These are phyloP conservation scores for Scytalidium lignicola DNA, from an alignment of 2,329 filamentous ascomycete genomes.

Conservation along the genomic window DNA sequence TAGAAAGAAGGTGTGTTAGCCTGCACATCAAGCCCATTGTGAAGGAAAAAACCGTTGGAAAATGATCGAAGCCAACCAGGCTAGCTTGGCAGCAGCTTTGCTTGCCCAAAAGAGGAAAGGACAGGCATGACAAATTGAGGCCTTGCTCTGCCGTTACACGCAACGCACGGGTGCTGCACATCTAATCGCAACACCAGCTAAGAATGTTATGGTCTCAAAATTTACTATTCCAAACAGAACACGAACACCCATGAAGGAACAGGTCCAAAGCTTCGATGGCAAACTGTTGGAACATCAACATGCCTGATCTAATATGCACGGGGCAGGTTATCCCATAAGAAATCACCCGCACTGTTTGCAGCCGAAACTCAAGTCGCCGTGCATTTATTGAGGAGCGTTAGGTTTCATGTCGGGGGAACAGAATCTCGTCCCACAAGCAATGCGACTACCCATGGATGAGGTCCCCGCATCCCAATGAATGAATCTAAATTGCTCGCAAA, in stretches of 20 bases:
- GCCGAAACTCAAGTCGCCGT: background rate
- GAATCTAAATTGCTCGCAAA: background rate
- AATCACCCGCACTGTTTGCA: background rate
- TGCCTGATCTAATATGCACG: too few relatives aligned
- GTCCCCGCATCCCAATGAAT: background rate
- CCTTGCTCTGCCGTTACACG: constrained; percentile 19
- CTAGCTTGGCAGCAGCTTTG: constrained; percentile 13
- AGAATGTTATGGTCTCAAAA: constrained; percentile 8
- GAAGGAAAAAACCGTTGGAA: background rate
- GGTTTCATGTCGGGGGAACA: background rate
- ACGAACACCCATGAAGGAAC: too few relatives aligned
- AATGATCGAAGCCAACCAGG: background rate
- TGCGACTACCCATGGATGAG: background rate
- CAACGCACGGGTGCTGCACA: constrained; percentile 20
- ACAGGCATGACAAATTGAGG: background rate
- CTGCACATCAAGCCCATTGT: background rate
- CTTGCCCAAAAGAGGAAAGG: background rate
- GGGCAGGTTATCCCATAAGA: background rate
- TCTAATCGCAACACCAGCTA: constrained; percentile 6
- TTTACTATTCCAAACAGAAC: constrained; percentile 21
- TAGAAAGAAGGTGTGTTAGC: background rate
- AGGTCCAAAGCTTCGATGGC: too few relatives aligned
- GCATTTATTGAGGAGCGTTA: background rate
- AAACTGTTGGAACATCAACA: too few relatives aligned
- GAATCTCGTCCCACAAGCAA: background rate